Evolutionary conservation across 2,329 filamentous ascomycete genomes (phyloP), one percentile per base, ranked within the genome.

Genomic region (Coleophoma crateriformis): DNA sequence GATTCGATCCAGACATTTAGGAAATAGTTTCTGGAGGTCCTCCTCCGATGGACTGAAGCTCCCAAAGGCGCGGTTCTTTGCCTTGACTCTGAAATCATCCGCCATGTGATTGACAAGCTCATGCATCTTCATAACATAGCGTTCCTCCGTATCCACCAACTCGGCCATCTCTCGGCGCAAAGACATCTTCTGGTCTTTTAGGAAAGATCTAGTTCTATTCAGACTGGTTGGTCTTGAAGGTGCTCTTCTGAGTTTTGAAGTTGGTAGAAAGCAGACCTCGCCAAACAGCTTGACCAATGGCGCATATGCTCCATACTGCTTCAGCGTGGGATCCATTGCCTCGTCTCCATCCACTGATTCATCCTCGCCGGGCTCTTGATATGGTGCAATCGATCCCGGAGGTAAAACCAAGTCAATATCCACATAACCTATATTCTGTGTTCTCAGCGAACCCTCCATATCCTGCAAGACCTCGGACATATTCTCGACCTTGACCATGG

Each of bases 361-460:
- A 8, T 82, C 77, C 49, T 84, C 80, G 7, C 80, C 67, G 52
- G 84, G 79, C 49, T 80, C 76, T 52, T 81, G 75, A 13, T 83
- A 71, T 1, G 84, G 81, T 44, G 74, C 64, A 45, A 95, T 88
- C 14, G 86, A 79, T 14, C 87, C 88, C 0, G 85, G 78, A 0
- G 92, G 92, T 22, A 97, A 73, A 20, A 96, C 82, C 27, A 97
- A 75, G 64, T 97, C 92, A 46, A 96, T 67, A 63, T 97, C 94
- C 52, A 95, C 73, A 75, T 92, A 92, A 59, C 84, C 90, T 50
- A 95, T 73, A 57, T 86, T 85, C 64, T 95, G 89, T 35, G 91
- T 85, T 61, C 87, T 86, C 53, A 95, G 78, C 14, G 90, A 87
- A 49, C 82, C 79, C 50, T 86, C 81, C 48, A 99, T 73, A 51